Evolutionary conservation across 2,329 filamentous ascomycete genomes (phyloP).

Genomic region (Cytospora chrysosperma): DNA sequence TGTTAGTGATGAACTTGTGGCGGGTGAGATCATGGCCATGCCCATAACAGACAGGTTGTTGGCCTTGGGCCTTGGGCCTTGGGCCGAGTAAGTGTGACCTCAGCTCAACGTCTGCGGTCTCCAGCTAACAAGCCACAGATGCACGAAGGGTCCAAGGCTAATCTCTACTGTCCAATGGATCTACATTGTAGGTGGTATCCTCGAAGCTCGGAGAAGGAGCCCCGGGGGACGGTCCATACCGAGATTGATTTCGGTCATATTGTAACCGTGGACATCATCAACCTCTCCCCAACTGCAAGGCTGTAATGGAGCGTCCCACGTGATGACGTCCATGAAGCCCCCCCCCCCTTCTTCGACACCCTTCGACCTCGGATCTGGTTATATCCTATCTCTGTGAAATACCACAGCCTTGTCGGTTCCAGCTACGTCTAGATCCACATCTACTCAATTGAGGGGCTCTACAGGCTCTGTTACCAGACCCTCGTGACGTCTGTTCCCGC

Average conservation of each 20-base stretch:
- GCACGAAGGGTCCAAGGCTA: constrained; percentile 14
- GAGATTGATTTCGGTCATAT: neutral
- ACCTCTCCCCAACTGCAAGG: constrained; percentile 11
- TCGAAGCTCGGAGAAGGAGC: neutral
- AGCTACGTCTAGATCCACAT: neutral
- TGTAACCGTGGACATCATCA: neutral
- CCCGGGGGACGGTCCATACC: neutral
- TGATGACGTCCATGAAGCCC: constrained; percentile 4
- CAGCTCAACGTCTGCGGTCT: neutral
- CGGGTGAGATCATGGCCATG: neutral
- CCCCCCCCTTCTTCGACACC: no score
- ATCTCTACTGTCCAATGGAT: neutral
- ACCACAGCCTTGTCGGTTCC: neutral
- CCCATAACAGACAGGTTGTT: neutral
- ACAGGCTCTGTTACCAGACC: neutral
- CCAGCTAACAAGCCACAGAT: constrained; percentile 14
- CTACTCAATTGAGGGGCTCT: neutral
- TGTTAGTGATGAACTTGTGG: neutral
- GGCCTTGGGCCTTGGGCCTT: neutral
- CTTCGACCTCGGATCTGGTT: neutral
- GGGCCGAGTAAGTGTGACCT: neutral
- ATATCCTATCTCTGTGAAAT: neutral
- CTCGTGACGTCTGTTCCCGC: neutral
- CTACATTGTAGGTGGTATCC: neutral
- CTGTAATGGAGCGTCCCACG: constrained; percentile 11